Percentiles rank a stretch among this genome's conserved stretches.
Conservation (phyloP, 73 alveolate species). For the Uronychia setigera region DNA sequence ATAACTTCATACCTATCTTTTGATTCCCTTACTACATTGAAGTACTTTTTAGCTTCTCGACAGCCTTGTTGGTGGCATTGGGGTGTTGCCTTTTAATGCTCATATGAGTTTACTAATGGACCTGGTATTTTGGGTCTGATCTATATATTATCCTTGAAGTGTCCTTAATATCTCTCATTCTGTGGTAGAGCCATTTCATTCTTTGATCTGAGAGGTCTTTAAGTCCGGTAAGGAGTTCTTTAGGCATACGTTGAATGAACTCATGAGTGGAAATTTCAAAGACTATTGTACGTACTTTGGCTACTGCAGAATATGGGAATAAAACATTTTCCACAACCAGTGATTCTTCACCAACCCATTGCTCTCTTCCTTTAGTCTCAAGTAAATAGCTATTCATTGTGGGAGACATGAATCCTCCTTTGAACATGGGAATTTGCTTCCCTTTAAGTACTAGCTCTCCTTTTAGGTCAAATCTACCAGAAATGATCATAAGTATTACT, state of each 20-base stretch:
- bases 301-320: neutral
- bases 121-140: neutral
- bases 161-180: neutral
- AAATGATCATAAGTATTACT: neutral
- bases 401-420: neutral
- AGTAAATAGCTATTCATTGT: neutral
- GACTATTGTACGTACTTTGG: neutral
- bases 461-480: neutral
- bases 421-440: neutral
- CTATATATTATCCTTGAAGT: neutral
- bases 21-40: neutral
- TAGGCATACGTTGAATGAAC: neutral
- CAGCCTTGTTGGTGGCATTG: neutral
- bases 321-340: neutral
- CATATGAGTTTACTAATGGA: neutral
- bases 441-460: neutral
- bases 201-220: neutral
- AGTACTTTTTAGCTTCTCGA: neutral
- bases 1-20: neutral
- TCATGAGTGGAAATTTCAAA: neutral
- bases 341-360: neutral
- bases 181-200: neutral
- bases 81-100: neutral
- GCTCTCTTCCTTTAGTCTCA: neutral
- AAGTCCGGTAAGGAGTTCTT: neutral